A percentile compares a stretch with the other conserved stretches of the same genome.
These are phyloP conservation scores for Penicillium sumatraense DNA, from an alignment of 2,329 filamentous ascomycete genomes.

Conservation along the genomic window DNA sequence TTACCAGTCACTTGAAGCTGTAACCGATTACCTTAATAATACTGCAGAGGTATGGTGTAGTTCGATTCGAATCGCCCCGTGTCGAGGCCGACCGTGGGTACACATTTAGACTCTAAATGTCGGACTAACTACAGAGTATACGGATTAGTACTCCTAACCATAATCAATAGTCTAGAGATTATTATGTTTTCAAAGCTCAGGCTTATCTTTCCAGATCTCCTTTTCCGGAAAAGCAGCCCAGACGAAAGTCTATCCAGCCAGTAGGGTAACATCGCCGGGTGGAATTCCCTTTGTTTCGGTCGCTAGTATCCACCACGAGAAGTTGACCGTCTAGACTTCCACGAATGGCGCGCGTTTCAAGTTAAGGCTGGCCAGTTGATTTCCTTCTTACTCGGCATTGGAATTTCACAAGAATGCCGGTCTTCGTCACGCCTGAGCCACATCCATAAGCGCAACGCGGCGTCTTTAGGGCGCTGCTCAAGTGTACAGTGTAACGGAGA, in stretches of 20 bases:
- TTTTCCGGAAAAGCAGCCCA: not conserved
- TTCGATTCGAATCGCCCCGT: not conserved
- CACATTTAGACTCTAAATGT: too few relatives aligned
- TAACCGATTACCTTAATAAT: not conserved
- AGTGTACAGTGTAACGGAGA: not conserved
- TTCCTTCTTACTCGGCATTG: not conserved
- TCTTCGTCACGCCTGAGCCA: not conserved
- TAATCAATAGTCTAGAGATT: too few relatives aligned
- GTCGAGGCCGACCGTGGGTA: not conserved
- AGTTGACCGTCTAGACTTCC: not conserved
- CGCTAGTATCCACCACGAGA: not conserved
- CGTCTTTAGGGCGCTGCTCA: not conserved
- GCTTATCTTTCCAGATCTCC: not conserved
- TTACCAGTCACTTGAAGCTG: too few relatives aligned
- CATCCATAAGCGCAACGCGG: not conserved
- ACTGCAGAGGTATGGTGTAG: not conserved
- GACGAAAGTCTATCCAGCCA: not conserved
- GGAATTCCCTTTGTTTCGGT: not conserved
- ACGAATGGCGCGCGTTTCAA: constrained; percentile 3
- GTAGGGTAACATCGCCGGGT: not conserved
- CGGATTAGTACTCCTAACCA: not conserved
- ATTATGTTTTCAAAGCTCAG: too few relatives aligned
- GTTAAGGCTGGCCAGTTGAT: not conserved
- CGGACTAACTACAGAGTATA: too few relatives aligned
- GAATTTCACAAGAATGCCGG: not conserved